A percentile compares a stretch with the other conserved stretches of the same genome.
These are phyloP conservation scores for Eurotiales sp. DNA, from an alignment of 2,329 filamentous ascomycete species.

Conservation along the genomic window DNA sequence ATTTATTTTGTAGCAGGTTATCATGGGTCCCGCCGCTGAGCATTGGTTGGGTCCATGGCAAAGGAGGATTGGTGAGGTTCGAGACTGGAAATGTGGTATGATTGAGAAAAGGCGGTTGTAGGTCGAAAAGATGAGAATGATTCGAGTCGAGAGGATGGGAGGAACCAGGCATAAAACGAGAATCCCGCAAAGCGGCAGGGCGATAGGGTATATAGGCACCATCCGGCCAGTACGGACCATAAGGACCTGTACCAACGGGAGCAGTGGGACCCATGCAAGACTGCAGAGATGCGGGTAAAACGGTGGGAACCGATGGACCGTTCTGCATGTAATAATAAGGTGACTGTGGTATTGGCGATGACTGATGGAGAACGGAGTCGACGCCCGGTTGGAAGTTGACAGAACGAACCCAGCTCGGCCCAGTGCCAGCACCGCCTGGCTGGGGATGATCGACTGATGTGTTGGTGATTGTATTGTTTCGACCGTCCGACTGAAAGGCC, in stretches of 20 bases:
- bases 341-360: conserved; percentile 40
- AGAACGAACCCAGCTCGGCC: conserved; percentile 40
- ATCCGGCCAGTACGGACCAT: conserved; percentile 62
- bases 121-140: conserved; percentile 26
- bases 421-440: conserved; percentile 28
- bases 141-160: conserved; percentile 23
- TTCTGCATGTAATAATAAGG: conserved; percentile 41
- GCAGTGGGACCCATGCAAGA: conserved; percentile 57
- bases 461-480: conserved; percentile 18
- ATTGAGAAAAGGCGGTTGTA: conserved; percentile 14
- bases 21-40: conserved; percentile 26
- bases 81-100: conserved; percentile 28
- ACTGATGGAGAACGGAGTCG: conserved; percentile 60
- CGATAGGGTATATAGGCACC: conserved; percentile 60
- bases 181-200: conserved; percentile 55
- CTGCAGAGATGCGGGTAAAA: conserved; percentile 55
- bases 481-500: conserved; percentile 33
- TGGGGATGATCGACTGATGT: conserved; percentile 29
- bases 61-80: conserved; percentile 17
- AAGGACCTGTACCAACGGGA: conserved; percentile 54
- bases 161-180: conserved; percentile 38
- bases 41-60: conserved; percentile 31
- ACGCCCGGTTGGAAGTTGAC: conserved; percentile 50
- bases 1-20: conserved; percentile 29
- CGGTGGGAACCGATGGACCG: conserved; percentile 54